Evolutionary conservation across 768 basidiomycete species (phyloP).

Genomic region (Rickenella mellea): DNA sequence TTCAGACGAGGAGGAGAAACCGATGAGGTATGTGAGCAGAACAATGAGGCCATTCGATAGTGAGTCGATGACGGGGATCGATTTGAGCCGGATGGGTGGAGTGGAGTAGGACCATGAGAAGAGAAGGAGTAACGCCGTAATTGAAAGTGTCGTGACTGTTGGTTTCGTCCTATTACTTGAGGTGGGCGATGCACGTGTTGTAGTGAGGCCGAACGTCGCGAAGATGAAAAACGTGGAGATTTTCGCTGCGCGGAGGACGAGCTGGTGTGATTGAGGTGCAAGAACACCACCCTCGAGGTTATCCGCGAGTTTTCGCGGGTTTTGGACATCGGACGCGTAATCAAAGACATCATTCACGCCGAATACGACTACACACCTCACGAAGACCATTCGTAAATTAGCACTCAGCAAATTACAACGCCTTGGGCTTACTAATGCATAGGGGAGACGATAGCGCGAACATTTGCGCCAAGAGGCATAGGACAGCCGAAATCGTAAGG

Average conservation of each 20-base stretch:
- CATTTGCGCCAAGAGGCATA: constrained; percentile 2
- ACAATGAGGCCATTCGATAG: constrained; percentile 11
- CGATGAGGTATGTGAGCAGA: constrained; percentile 8
- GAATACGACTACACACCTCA: constrained; percentile 8
- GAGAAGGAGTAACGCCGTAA: constrained; percentile 5
- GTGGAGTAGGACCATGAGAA: constrained; percentile 12
- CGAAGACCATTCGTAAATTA: background rate
- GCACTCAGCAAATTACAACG: background rate
- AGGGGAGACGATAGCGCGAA: constrained; percentile 8
- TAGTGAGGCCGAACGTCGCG: background rate
- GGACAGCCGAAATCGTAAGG: background rate
- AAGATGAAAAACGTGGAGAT: constrained; percentile 9
- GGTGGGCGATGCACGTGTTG: background rate
- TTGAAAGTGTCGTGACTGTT: constrained; percentile 3
- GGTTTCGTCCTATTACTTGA: too few species aligned
- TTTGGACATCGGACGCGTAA: constrained; percentile 8
- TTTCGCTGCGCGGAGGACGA: constrained; percentile 8
- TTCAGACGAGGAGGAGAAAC: background rate
- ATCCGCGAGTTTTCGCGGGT: constrained; percentile 8
- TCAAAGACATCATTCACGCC: constrained; percentile 13
- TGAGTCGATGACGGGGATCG: constrained; percentile 9
- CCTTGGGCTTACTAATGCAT: constrained; percentile 8
- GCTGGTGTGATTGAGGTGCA: constrained; percentile 5
- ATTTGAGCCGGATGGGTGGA: constrained; percentile 9
- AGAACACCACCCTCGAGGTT: constrained; percentile 10